Base-by-base conservation (phyloP, 2,329 filamentous ascomycete genomes). In the Sporothrix schenckii region DNA sequence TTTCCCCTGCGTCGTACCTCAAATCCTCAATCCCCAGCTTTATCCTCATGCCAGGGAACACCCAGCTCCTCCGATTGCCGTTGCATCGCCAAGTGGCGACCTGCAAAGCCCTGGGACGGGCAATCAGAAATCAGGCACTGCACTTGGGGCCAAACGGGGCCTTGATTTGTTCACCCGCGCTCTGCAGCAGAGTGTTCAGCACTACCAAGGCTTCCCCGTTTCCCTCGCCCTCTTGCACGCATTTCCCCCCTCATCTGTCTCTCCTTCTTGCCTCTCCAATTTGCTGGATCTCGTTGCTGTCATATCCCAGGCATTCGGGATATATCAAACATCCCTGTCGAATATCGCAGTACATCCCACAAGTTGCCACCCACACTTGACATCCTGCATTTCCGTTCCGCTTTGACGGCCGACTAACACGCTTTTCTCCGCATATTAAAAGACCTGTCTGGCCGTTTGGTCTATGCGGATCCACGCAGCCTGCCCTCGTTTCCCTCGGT, bases 401-500 rank as follows among this genome's bases (percentile, higher is more conserved):
- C 56, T 21, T 44, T 21, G 19, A 65, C 24, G n/a, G 11, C 24
- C 34, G 39, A 68, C 66, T 68, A 49, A 68, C 66, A 68, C 65
- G 19, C 30, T 49, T 30, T 19, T 34, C 16, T 41, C 14, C 14
- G 21, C 52, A 19, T 60, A 44, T 34, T 47, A 34, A 24, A 60
- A 68, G 69, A 70, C 27, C 30, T 30, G 7, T 70, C 72, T 50
- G 83, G 83, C 60, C 81, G 81, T 68, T 82, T 93, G 72, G 91
- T 89, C 78, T 91, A 93, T 82, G 91, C 91, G 72, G 86, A 87
- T 76, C 87, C 91, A 56, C 84, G 88, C 76, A 89, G 92, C 75
- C 85, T 95, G 27, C 92, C 92, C 50, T 91, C 90, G 76, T 94
- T 86, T 76, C 91, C 92, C 14, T 89, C 90, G 11, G 78, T 84